Evolutionary conservation across 768 basidiomycete genomes (phyloP).

Genomic region (Hypholoma sublateritium): DNA sequence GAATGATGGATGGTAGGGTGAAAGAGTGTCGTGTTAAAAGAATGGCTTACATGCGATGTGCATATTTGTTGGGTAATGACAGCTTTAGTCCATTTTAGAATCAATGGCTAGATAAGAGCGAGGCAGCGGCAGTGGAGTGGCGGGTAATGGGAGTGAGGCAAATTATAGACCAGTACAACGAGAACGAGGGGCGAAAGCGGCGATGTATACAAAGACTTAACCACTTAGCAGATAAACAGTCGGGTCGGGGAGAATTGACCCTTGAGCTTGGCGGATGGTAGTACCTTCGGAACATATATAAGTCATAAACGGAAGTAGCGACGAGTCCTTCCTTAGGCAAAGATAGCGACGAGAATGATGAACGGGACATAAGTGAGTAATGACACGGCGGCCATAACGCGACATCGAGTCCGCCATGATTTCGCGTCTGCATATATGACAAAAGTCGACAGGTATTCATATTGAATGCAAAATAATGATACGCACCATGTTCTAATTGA

Average conservation of each 20-base stretch:
- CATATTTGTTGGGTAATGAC: conserved; percentile 14
- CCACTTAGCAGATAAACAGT: conserved; percentile 1
- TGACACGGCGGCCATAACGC: conserved; percentile 67
- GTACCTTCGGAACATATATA: too few species aligned
- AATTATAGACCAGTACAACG: conserved; percentile 5
- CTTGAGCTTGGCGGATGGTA: too few species aligned
- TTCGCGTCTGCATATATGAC: conserved; percentile 51
- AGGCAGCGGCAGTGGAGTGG: not conserved
- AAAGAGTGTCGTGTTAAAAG: conserved; percentile 13
- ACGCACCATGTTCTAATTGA: conserved; percentile 74
- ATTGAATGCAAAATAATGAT: not conserved
- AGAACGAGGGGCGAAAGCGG: conserved; percentile 3
- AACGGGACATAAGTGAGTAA: conserved; percentile 79
- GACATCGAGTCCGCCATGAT: conserved; percentile 75
- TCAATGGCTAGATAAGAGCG: conserved; percentile 10
- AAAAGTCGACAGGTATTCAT: not conserved
- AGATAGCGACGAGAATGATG: conserved; percentile 70
- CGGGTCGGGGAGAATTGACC: not conserved
- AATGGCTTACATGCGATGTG: conserved; percentile 18
- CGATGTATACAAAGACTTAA: not conserved
- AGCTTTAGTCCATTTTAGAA: conserved; percentile 17
- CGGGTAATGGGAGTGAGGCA: not conserved
- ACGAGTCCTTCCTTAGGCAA: conserved; percentile 35
- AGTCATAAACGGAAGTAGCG: conserved; percentile 7
- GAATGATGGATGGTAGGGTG: not conserved